Evolutionary conservation across 1,284 basidiomycete genomes (phyloP).

Genomic region (Moesziomyces parantarcticus): DNA sequence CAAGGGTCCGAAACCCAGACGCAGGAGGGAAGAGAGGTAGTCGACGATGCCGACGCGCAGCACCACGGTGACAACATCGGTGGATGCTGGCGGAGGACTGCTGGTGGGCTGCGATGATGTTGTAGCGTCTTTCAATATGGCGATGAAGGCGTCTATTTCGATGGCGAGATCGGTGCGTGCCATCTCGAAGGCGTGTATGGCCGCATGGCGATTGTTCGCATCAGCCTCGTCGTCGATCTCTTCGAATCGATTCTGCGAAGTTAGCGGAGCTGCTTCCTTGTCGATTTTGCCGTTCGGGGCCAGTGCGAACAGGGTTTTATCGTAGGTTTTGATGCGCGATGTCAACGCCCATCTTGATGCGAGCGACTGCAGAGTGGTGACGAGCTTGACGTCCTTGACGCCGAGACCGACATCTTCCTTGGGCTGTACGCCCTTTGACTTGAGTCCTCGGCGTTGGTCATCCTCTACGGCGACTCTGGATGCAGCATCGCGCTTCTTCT

Average conservation of each 20-base stretch:
- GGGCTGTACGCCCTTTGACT: constrained; percentile 22
- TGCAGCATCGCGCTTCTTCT: constrained; percentile 28
- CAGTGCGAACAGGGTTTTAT: constrained; percentile 17
- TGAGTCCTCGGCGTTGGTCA: constrained; percentile 6
- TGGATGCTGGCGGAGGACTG: constrained; percentile 7
- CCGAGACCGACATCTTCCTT: constrained; percentile 47
- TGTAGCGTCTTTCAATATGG: constrained; percentile 9
- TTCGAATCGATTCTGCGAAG: constrained; percentile 33
- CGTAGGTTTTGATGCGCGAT: constrained; percentile 29
- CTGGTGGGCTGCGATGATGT: neutral
- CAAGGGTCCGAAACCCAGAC: constrained; percentile 38
- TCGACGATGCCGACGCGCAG: constrained; percentile 42
- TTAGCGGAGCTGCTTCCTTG: constrained; percentile 12
- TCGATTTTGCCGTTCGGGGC: constrained; percentile 18
- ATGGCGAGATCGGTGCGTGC: constrained; percentile 20
- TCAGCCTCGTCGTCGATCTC: constrained; percentile 39
- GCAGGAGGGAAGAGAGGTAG: constrained; percentile 38
- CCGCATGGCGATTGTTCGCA: constrained; percentile 2
- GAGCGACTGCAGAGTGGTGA: constrained; percentile 38
- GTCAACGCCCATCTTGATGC: constrained; percentile 37
- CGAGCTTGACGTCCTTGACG: constrained; percentile 40
- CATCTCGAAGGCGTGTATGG: constrained; percentile 13
- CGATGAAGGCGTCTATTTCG: constrained; percentile 10
- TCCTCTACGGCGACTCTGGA: constrained; percentile 21
- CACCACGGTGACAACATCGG: constrained; percentile 38